phyloP scores from a whole-genome alignment of 139 green algal species.

The Microglena sp. region DNA sequence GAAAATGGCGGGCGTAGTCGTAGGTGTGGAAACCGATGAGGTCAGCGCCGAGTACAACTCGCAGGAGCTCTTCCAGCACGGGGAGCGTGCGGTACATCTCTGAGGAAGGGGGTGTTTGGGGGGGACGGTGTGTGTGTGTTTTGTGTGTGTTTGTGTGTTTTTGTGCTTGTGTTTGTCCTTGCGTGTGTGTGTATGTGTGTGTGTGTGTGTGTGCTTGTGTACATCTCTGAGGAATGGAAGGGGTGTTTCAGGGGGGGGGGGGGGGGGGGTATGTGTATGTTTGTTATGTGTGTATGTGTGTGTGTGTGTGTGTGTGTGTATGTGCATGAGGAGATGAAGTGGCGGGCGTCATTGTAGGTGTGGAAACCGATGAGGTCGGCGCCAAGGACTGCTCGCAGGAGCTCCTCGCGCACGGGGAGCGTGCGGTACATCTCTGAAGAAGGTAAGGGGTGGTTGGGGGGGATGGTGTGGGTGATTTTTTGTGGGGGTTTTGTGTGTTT shows the following conservation, averaged over 20 bases:
- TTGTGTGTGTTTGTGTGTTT: no score
- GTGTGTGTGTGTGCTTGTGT: no score
- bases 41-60: constrained; percentile 72
- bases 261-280: constrained; percentile 75
- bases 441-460: not conserved
- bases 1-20: constrained; percentile 93
- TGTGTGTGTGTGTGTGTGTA: constrained; percentile 52
- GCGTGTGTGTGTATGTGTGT: no score
- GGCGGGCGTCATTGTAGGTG: constrained; percentile 90
- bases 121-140: no score
- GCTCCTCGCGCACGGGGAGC: constrained; percentile 61
- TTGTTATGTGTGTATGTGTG: not conserved
- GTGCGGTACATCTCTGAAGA: constrained; percentile 65
- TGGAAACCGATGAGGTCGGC: constrained; percentile 89
- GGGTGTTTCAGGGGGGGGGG: constrained; percentile 46
- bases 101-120: constrained; percentile 3
- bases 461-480: no score
- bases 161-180: no score
- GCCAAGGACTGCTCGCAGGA: constrained; percentile 71
- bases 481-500: no score
- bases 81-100: constrained; percentile 68
- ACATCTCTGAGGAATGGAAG: no score
- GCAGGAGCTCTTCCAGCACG: constrained; percentile 74
- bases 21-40: constrained; percentile 93
- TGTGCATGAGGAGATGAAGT: constrained; percentile 88